phyloP scores from a whole-genome alignment of 345 rosid genomes.

The Euphorbia tirucalli region DNA sequence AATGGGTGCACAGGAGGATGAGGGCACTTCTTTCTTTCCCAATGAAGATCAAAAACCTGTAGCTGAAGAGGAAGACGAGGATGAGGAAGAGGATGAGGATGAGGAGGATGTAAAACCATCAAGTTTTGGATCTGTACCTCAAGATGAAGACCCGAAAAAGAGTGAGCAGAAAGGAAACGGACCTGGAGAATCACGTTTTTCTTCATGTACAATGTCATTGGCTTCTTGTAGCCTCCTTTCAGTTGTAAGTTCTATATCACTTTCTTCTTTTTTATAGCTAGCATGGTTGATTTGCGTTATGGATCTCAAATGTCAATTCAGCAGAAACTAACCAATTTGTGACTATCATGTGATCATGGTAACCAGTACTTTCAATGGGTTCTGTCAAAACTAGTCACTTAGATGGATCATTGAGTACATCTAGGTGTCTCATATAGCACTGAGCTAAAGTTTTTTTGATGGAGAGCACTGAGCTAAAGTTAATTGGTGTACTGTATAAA shows the following conservation, averaged over 20 bases:
- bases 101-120: slow-evolving; percentile 49
- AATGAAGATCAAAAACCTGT: slow-evolving; percentile 36
- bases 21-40: slow-evolving; percentile 34
- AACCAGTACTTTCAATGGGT: not conserved
- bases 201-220: slow-evolving; percentile 68
- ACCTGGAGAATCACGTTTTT: slow-evolving; percentile 57
- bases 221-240: slow-evolving; percentile 66
- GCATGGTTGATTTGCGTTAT: not conserved
- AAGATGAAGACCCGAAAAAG: slow-evolving; percentile 31
- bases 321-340: not conserved
- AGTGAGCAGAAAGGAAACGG: slow-evolving; percentile 41
- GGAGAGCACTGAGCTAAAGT: too few relatives aligned
- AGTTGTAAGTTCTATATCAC: slow-evolving; percentile 42
- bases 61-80: slow-evolving; percentile 34
- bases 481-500: too few relatives aligned
- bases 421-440: too few relatives aligned
- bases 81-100: slow-evolving; percentile 24
- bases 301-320: not conserved
- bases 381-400: not conserved
- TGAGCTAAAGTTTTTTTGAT: too few relatives aligned
- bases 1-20: slow-evolving; percentile 49
- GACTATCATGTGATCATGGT: not conserved
- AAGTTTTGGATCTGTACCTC: slow-evolving; percentile 72
- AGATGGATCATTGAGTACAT: too few relatives aligned
- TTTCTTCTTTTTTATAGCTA: not conserved